phyloP scores from a whole-genome alignment of 2,329 filamentous ascomycete species.

The Pseudocercospora eumusae region DNA sequence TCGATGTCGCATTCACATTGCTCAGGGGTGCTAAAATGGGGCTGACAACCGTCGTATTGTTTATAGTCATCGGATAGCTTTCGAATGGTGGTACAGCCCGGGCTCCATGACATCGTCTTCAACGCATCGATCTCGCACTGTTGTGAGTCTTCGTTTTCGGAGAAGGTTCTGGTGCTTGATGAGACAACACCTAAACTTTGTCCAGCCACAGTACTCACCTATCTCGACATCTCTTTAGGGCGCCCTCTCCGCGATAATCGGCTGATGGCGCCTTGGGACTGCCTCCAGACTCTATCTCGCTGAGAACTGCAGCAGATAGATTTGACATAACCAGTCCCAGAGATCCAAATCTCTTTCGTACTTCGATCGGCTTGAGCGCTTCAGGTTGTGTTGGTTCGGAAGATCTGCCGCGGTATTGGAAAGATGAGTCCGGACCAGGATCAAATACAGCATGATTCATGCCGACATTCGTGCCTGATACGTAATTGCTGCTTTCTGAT shows the following conservation, averaged over 20 bases:
- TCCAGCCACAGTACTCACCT: not conserved
- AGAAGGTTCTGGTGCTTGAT: not conserved
- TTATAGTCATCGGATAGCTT: not conserved
- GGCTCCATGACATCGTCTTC: not conserved
- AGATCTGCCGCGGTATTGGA: not conserved
- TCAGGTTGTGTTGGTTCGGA: not conserved
- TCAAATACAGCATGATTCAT: not conserved
- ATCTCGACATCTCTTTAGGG: not conserved
- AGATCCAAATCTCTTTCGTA: not conserved
- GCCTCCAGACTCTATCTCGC: conserved; percentile 4
- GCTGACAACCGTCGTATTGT: conserved; percentile 4
- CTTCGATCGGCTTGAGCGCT: not conserved
- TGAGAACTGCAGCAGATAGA: not conserved
- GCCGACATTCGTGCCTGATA: not conserved
- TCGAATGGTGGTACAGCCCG: not conserved
- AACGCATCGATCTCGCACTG: not conserved
- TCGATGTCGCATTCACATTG: not conserved
- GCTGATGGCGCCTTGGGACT: not conserved
- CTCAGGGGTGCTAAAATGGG: not conserved
- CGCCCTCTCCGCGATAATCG: too few species aligned
- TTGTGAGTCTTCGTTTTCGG: not conserved
- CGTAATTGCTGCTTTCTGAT: not conserved
- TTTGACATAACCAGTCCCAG: not conserved
- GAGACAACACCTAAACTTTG: not conserved
- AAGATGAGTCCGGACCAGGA: not conserved